Conservation (phyloP, 805 yeast species). For the Wickerhamomyces canadensis region DNA sequence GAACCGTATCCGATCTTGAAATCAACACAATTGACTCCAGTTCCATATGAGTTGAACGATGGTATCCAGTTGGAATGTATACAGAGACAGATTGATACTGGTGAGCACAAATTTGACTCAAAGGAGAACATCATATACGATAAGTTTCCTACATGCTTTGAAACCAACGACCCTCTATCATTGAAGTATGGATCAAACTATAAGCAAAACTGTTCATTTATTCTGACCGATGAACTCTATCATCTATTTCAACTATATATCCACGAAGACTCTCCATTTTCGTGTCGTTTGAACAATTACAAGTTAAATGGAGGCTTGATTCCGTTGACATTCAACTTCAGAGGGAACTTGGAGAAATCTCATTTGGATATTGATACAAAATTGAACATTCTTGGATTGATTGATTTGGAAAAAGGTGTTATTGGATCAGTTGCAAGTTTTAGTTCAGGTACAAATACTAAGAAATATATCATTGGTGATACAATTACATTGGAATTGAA, state of each 20-base stretch:
- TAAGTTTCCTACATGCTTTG: conserved; percentile 57
- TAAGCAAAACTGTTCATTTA: conserved; percentile 54
- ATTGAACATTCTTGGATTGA: conserved; percentile 40
- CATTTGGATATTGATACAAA: conserved; percentile 63
- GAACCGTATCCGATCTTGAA: conserved; percentile 9
- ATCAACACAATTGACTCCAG: background rate
- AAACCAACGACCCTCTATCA: conserved; percentile 55
- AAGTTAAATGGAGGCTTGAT: conserved; percentile 32
- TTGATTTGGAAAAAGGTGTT: conserved; percentile 28
- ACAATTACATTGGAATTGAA: conserved; percentile 50
- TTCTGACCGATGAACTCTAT: conserved; percentile 56
- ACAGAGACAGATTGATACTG: conserved; percentile 62
- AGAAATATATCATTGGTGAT: conserved; percentile 64
- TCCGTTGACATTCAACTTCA: conserved; percentile 57
- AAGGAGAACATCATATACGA: conserved; percentile 48
- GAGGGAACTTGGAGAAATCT: conserved; percentile 62
- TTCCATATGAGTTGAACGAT: conserved; percentile 32
- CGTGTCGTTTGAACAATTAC: conserved; percentile 56
- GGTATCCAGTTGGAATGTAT: conserved; percentile 53
- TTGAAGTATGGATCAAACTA: conserved; percentile 46
- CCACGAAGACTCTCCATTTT: conserved; percentile 73
- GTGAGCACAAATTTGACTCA: conserved; percentile 70
- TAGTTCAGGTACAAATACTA: conserved; percentile 50
- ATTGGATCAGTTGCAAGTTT: conserved; percentile 41
- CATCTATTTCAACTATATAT: conserved; percentile 71